Conservation (phyloP, 768 basidiomycete species). For the Mycena capillaripes region DNA sequence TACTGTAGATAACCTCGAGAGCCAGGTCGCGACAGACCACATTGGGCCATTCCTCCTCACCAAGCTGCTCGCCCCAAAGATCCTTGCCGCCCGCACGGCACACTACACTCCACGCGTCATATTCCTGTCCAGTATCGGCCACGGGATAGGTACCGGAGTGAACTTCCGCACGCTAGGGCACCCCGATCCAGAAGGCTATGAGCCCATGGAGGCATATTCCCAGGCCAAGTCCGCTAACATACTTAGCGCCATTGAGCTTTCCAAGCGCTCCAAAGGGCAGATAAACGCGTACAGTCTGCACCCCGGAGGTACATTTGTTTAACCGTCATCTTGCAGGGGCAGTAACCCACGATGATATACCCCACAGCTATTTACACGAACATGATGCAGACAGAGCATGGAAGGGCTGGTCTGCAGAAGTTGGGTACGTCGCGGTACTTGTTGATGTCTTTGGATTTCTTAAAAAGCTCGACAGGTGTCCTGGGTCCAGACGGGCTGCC, state of each 20-base stretch:
- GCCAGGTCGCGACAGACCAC: not conserved
- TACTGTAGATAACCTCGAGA: not conserved
- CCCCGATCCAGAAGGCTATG: not conserved
- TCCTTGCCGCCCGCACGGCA: not conserved
- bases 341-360: too few species aligned
- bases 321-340: too few species aligned
- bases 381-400: too few species aligned
- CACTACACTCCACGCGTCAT: not conserved
- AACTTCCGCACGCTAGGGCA: not conserved
- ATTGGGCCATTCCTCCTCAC: too few species aligned
- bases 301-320: not conserved
- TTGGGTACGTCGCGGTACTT: too few species aligned
- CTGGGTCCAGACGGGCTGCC: slow-evolving; percentile 20
- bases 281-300: not conserved
- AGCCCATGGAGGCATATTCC: not conserved
- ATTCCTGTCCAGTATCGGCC: not conserved
- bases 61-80: not conserved
- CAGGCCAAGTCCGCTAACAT: not conserved
- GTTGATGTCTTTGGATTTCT: too few species aligned
- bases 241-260: not conserved
- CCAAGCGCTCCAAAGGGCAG: not conserved
- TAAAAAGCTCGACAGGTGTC: not conserved
- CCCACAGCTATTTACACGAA: too few species aligned
- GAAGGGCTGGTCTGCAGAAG: too few species aligned
- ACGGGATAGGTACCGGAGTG: not conserved